Base-by-base conservation (phyloP, 805 yeast genomes). In the Candida ulmi region DNA sequence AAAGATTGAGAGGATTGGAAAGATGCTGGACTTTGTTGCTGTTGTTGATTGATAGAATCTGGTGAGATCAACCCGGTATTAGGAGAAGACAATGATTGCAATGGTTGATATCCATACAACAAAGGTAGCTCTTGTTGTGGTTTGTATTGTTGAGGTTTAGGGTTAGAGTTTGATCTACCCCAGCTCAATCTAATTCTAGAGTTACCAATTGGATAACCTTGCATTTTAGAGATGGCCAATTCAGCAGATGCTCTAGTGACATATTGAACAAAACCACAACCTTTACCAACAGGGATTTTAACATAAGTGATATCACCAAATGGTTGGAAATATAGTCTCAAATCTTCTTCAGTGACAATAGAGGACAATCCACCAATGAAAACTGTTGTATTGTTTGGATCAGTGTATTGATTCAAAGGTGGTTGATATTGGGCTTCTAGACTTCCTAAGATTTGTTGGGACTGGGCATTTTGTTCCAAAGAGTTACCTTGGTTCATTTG, bases 261-360 rank as follows among this genome's bases (percentile, higher is more conserved):
- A 58, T 75, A 88, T 60, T 86, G 95, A 39, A 88, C 88, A 63
- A 90, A 88, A 1, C 95, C 96, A 63, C 95, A 87, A 45, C 84
- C 85, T 48, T 65, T 68, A 25, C 65, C 91, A 6, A 79, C 74
- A 5, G 95, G 95, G 38, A 84, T 80, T 56, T 83, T 83, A 35
- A 83, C 85, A 52, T 83, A 86, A 18, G 80, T 80, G 44, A 86
- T 82, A 36, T 72, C 74, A 24, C 95, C 95, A 64, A 79, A 87
- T 28, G 79, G 71, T 30, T 76, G 66, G 54, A 84, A 82, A 45
- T 75, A 72, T 12, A 70, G 61, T 21, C 75, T 69, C 18, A 87
- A 58, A 48, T 86, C 91, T 12, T 71, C 69, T 45, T 78, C 83
- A 1, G 83, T 69, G 29, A 83, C 72, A 17, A 61, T 50, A 4